phyloP scores from a whole-genome alignment of 2,329 filamentous ascomycete genomes.

The Colletotrichum tabaci region DNA sequence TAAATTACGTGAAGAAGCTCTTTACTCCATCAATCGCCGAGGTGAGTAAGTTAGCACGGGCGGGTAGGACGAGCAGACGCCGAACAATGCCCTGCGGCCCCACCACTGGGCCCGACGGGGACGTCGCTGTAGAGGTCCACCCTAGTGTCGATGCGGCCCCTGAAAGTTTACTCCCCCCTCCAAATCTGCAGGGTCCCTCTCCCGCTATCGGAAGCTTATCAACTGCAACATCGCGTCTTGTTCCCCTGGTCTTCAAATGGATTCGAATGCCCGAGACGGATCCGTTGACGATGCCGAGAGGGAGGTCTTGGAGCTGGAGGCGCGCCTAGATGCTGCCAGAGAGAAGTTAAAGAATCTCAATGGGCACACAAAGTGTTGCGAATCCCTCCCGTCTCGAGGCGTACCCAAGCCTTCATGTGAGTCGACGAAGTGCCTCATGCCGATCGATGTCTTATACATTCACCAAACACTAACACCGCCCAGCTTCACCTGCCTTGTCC shows the following conservation, averaged over 20 bases:
- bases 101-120: neutral
- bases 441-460: slow-evolving; percentile 39
- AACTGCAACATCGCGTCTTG: slow-evolving; percentile 24
- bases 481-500: slow-evolving; percentile 21
- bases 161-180: slow-evolving; percentile 16
- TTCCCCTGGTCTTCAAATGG: slow-evolving; percentile 42
- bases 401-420: slow-evolving; percentile 42
- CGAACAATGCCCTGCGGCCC: slow-evolving; percentile 28
- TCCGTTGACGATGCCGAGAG: slow-evolving; percentile 54
- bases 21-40: slow-evolving; percentile 39
- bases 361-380: slow-evolving; percentile 44
- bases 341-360: slow-evolving; percentile 61
- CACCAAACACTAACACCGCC: slow-evolving; percentile 16
- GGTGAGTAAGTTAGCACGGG: slow-evolving; percentile 19
- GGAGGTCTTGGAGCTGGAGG: slow-evolving; percentile 74
- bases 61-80: slow-evolving; percentile 37
- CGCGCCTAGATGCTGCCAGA: slow-evolving; percentile 62
- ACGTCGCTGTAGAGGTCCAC: neutral
- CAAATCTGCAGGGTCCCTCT: slow-evolving; percentile 24
- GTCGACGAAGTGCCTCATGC: slow-evolving; percentile 41
- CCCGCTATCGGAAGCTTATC: slow-evolving; percentile 40
- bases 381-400: slow-evolving; percentile 5
- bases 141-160: slow-evolving; percentile 20
- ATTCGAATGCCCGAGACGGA: slow-evolving; percentile 42
- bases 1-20: slow-evolving; percentile 9